These are phyloP conservation scores for Meyerozyma guilliermondii DNA, from an alignment of 1,139 yeast genomes.

Conservation along the genomic window DNA sequence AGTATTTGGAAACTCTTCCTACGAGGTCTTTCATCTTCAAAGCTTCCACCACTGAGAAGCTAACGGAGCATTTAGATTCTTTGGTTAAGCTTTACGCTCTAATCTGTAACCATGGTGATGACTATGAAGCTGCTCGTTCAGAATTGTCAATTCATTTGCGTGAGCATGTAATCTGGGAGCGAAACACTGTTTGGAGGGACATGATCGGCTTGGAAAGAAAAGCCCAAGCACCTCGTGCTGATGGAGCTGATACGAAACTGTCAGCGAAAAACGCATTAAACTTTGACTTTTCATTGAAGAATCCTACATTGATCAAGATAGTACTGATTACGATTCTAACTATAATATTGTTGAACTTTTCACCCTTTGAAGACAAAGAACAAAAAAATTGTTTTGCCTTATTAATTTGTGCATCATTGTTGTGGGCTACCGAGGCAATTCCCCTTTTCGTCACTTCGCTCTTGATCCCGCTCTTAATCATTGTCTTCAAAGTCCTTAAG, in stretches of 20 bases:
- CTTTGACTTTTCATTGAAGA: slow-evolving; percentile 26
- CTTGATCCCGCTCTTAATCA: slow-evolving; percentile 56
- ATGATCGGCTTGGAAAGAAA: slow-evolving; percentile 26
- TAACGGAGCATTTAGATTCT: slow-evolving; percentile 22
- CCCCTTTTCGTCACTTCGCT: slow-evolving; percentile 67
- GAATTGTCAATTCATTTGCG: slow-evolving; percentile 59
- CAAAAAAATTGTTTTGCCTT: slow-evolving; percentile 67
- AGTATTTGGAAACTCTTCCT: slow-evolving; percentile 30
- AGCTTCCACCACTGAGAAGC: slow-evolving; percentile 15
- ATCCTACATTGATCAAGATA: slow-evolving; percentile 45
- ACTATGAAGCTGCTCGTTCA: slow-evolving; percentile 36
- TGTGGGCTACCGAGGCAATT: slow-evolving; percentile 72
- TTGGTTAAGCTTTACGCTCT: slow-evolving; percentile 35
- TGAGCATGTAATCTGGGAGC: slow-evolving; percentile 73
- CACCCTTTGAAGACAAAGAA: slow-evolving; percentile 54
- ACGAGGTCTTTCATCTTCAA: slow-evolving; percentile 30
- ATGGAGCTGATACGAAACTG: slow-evolving; percentile 3
- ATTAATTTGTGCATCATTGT: slow-evolving; percentile 60
- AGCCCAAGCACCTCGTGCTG: slow-evolving; percentile 32
- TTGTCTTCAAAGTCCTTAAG: slow-evolving; percentile 50
- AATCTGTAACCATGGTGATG: slow-evolving; percentile 37
- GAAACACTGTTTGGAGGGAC: slow-evolving; percentile 71
- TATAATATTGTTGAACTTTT: slow-evolving; percentile 42
- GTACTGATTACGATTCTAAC: slow-evolving; percentile 41
- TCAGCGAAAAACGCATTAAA: slow-evolving; percentile 5